Percentiles rank a stretch among this genome's conserved stretches.
Conservation (phyloP, 805 yeast species). For the Nakazawaea siamensis region DNA sequence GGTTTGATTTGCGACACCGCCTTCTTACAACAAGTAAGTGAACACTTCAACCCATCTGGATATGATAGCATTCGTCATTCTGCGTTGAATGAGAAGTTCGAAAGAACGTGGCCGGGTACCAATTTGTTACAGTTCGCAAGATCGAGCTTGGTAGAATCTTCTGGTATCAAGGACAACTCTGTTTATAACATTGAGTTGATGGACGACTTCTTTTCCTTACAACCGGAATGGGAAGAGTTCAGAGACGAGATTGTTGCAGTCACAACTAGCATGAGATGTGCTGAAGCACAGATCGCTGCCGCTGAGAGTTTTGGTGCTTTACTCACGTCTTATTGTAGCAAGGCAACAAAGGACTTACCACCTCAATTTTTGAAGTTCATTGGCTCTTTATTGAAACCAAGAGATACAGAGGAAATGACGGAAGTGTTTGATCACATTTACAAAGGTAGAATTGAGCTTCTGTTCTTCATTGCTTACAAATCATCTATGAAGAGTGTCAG, state of each 20-base stretch:
- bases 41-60: conserved; percentile 24
- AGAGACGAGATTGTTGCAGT: conserved; percentile 46
- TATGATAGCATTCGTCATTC: conserved; percentile 16
- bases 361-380: conserved; percentile 27
- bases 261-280: conserved; percentile 54
- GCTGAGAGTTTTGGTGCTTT: conserved; percentile 77
- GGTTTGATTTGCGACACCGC: conserved; percentile 29
- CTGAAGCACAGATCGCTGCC: conserved; percentile 57
- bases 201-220: conserved; percentile 45
- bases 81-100: conserved; percentile 36
- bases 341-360: conserved; percentile 20
- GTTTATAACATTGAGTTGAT: conserved; percentile 54
- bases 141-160: conserved; percentile 34
- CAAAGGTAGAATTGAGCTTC: conserved; percentile 57
- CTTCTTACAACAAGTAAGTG: conserved; percentile 23
- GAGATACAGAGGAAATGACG: conserved; percentile 34
- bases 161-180: conserved; percentile 42
- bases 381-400: conserved; percentile 40
- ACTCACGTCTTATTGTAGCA: conserved; percentile 55
- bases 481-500: conserved; percentile 25
- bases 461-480: conserved; percentile 43
- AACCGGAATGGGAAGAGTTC: conserved; percentile 35
- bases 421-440: conserved; percentile 41
- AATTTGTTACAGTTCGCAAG: conserved; percentile 44
- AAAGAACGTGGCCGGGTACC: conserved; percentile 35